A percentile compares a stretch with the other conserved stretches of the same genome.
Evolutionary conservation across 2,329 filamentous ascomycete species (phyloP).

Genomic region (Botryosphaeria dothidea): DNA sequence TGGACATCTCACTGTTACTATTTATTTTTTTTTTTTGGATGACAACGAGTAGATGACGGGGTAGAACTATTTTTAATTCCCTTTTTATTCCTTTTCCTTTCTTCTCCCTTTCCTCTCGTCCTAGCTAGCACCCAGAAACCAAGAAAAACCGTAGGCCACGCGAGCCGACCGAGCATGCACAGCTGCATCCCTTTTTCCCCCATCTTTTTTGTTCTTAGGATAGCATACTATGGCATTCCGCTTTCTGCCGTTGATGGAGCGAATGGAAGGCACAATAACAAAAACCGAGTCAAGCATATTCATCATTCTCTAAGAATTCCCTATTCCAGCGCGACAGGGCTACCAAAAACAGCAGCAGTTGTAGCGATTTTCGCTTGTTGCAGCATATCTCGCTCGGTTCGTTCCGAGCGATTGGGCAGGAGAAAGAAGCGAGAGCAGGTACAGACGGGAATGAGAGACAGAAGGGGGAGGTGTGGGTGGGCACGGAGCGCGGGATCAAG

Average conservation of each 20-base stretch:
- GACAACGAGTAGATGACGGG: slow-evolving; percentile 16
- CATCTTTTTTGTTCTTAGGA: neutral
- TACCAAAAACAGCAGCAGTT: neutral
- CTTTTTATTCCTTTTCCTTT: neutral
- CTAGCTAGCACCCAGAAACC: slow-evolving; percentile 8
- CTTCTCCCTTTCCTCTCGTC: neutral
- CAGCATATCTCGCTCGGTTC: slow-evolving; percentile 2
- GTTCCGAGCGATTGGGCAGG: neutral
- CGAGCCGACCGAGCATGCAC: neutral
- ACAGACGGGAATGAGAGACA: neutral
- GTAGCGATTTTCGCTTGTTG: neutral
- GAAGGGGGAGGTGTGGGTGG: neutral
- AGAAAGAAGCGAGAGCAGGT: neutral
- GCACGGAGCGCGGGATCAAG: neutral
- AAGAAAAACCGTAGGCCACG: neutral
- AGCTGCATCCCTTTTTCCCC: neutral
- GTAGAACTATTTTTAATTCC: slow-evolving; percentile 15
- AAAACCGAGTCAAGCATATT: neutral
- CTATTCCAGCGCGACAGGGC: neutral
- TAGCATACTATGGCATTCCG: neutral
- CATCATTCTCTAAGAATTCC: neutral
- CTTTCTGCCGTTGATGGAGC: neutral
- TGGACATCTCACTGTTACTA: slow-evolving; percentile 3
- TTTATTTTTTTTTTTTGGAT: slow-evolving; percentile 2
- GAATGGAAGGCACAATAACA: neutral